Percentiles rank a stretch among this genome's conserved stretches.
Evolutionary conservation across 768 basidiomycete species (phyloP).

Genomic region (Russula compacta): DNA sequence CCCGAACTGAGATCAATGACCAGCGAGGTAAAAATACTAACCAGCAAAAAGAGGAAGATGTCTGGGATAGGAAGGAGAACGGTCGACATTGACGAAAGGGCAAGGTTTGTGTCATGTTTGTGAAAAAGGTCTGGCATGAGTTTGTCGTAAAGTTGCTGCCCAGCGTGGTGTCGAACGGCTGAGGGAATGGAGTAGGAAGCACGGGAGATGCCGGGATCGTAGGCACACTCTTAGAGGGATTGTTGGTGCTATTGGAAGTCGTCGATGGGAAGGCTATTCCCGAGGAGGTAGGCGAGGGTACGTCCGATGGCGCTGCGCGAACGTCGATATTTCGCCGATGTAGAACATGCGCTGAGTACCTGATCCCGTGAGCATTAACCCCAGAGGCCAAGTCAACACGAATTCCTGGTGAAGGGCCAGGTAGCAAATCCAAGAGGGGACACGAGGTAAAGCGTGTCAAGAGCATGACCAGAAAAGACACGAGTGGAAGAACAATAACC

Average conservation of each 20-base stretch:
- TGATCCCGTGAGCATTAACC: constrained; percentile 2
- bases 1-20: constrained; percentile 8
- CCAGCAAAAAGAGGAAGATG: constrained; percentile 44
- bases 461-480: constrained; percentile 44
- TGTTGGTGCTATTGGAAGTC: constrained; percentile 23
- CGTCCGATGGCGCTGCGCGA: background rate
- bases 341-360: background rate
- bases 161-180: constrained; percentile 58
- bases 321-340: constrained; percentile 4
- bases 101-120: constrained; percentile 56
- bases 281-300: background rate
- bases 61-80: constrained; percentile 55
- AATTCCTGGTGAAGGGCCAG: constrained; percentile 23
- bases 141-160: constrained; percentile 56
- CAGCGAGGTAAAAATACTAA: constrained; percentile 25
- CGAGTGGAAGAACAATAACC: constrained; percentile 46
- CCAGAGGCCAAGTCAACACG: background rate
- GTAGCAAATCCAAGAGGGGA: constrained; percentile 38
- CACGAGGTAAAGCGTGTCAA: constrained; percentile 45
- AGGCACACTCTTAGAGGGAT: constrained; percentile 26
- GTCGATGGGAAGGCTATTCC: constrained; percentile 14
- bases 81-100: constrained; percentile 70
- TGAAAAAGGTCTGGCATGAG: constrained; percentile 61
- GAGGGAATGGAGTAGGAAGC: constrained; percentile 71
- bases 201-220: constrained; percentile 40